Conservation (phyloP, 2,329 filamentous ascomycete genomes). For the Apiospora marii region DNA sequence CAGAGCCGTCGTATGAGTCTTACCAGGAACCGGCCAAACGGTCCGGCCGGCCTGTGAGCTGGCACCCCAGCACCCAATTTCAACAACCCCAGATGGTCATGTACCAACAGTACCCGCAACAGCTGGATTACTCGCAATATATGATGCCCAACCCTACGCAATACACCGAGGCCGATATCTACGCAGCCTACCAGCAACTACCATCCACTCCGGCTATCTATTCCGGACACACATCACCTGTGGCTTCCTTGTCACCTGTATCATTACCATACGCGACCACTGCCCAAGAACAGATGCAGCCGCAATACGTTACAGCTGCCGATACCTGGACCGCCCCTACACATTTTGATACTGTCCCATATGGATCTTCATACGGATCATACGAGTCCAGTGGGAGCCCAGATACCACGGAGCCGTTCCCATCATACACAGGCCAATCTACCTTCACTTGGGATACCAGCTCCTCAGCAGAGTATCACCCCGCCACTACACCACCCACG, state of each 20-base stretch:
- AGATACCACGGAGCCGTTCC: slow-evolving; percentile 43
- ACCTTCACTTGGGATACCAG: slow-evolving; percentile 54
- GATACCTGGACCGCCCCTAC: slow-evolving; percentile 48
- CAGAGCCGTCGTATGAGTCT: slow-evolving; percentile 35
- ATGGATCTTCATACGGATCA: background rate
- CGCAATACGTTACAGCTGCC: slow-evolving; percentile 48
- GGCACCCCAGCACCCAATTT: slow-evolving; percentile 72
- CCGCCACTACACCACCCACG: slow-evolving; percentile 63
- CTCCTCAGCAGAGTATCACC: slow-evolving; percentile 52
- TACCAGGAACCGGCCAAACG: slow-evolving; percentile 46
- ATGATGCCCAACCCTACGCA: slow-evolving; percentile 48
- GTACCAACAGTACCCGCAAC: slow-evolving; percentile 41
- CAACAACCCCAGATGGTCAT: slow-evolving; percentile 47
- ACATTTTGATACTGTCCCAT: slow-evolving; percentile 41
- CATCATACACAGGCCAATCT: slow-evolving; percentile 36
- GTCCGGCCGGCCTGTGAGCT: slow-evolving; percentile 71
- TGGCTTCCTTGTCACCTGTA: slow-evolving; percentile 61
- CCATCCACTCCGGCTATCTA: slow-evolving; percentile 63
- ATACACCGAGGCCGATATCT: slow-evolving; percentile 52
- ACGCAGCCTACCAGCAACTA: slow-evolving; percentile 51
- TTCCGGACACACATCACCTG: slow-evolving; percentile 66
- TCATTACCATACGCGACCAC: slow-evolving; percentile 53
- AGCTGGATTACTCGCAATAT: slow-evolving; percentile 47
- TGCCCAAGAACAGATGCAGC: slow-evolving; percentile 42
- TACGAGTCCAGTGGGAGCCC: slow-evolving; percentile 36